Percentiles rank a stretch among this genome's conserved stretches.
phyloP scores from a whole-genome alignment of 2,329 filamentous ascomycete genomes.

The Penicillium brevicompactum region DNA sequence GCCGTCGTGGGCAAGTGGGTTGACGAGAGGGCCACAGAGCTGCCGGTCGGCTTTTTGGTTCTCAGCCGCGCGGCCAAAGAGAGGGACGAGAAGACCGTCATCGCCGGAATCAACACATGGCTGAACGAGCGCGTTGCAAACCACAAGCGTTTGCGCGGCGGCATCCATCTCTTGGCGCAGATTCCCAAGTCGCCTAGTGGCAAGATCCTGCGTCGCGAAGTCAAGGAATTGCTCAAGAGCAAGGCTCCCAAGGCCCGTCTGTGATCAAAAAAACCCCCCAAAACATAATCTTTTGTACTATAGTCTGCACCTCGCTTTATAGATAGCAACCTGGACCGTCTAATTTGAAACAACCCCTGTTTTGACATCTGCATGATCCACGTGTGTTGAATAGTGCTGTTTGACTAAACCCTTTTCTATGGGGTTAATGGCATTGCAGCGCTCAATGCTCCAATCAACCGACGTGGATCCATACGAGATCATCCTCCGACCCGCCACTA shows the following conservation, averaged over 20 bases:
- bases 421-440: not conserved
- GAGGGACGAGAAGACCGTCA: constrained; percentile 8
- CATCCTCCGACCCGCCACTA: not conserved
- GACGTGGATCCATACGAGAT: not conserved
- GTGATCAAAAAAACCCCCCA: not conserved
- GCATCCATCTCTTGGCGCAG: constrained; percentile 32
- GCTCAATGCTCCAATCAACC: not conserved
- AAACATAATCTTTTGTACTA: not conserved
- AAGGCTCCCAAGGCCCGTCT: constrained; percentile 20
- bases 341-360: not conserved
- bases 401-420: not conserved
- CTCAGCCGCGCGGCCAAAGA: constrained; percentile 11
- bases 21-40: constrained; percentile 22
- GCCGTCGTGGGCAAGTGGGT: constrained; percentile 24
- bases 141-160: constrained; percentile 37
- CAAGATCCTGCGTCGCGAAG: constrained; percentile 32
- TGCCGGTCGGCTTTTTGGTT: constrained; percentile 25
- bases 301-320: not conserved
- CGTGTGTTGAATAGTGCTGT: not conserved
- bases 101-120: constrained; percentile 18
- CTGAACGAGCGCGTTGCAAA: constrained; percentile 30
- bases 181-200: constrained; percentile 38
- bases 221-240: constrained; percentile 25
- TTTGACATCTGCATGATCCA: not conserved
- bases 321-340: constrained; percentile 1